These are phyloP conservation scores for Westerdykella sp. DNA, from an alignment of 2,329 filamentous ascomycete species.

Conservation along the genomic window DNA sequence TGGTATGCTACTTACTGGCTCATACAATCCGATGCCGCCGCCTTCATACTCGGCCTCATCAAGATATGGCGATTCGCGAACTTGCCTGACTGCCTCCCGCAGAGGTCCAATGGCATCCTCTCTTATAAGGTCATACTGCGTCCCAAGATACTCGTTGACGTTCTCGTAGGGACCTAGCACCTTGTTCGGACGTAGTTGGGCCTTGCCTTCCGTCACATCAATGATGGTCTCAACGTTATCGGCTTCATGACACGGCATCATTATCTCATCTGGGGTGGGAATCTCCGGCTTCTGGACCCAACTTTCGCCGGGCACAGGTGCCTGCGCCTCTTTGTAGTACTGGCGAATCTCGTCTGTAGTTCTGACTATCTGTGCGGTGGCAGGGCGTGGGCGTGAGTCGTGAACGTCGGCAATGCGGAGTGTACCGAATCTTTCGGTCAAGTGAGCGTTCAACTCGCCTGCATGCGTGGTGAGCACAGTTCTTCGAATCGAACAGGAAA, in stretches of 20 bases:
- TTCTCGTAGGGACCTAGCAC: conserved; percentile 50
- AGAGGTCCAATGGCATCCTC: conserved; percentile 68
- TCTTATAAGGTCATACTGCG: conserved; percentile 69
- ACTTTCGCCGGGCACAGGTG: conserved; percentile 14
- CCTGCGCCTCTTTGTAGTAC: conserved; percentile 17
- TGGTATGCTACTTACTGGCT: conserved; percentile 17
- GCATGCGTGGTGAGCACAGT: no score
- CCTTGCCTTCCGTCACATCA: conserved; percentile 2
- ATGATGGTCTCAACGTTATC: not conserved
- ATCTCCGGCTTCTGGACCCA: conserved; percentile 46
- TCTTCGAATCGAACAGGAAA: no score
- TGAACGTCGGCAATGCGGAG: no score
- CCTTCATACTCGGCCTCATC: conserved; percentile 48
- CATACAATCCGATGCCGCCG: conserved; percentile 32
- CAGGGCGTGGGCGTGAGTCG: conserved; percentile 12
- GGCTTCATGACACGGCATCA: conserved; percentile 3
- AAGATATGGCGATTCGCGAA: conserved; percentile 49
- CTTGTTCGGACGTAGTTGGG: conserved; percentile 21
- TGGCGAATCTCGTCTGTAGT: conserved; percentile 22
- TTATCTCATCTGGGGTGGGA: conserved; percentile 50
- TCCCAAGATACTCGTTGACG: conserved; percentile 61
- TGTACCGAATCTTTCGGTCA: conserved; percentile 11
- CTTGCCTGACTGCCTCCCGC: conserved; percentile 57
- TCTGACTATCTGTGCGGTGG: not conserved
- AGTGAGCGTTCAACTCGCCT: conserved; percentile 13